Evolutionary conservation across 148 eudicot species (phyloP).

Genomic region (Camellia sinensis): DNA sequence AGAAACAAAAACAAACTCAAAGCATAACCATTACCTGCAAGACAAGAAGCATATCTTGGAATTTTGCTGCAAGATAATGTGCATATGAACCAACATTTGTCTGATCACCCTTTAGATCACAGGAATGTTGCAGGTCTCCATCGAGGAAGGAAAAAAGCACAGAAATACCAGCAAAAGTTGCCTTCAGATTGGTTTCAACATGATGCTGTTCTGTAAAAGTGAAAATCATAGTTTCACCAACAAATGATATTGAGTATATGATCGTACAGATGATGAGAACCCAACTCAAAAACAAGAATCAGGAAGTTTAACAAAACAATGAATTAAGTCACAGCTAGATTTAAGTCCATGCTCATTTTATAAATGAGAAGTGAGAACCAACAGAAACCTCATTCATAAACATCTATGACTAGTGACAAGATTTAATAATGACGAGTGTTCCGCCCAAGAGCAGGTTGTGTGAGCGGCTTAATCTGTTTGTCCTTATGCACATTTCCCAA

Average conservation of each 20-base stretch:
- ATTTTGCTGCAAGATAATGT: constrained; percentile 54
- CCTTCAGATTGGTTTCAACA: constrained; percentile 77
- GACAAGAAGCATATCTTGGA: constrained; percentile 40
- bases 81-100: constrained; percentile 30
- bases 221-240: constrained; percentile 11
- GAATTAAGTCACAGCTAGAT: neutral
- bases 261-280: neutral
- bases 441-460: neutral
- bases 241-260: constrained; percentile 6
- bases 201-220: constrained; percentile 73
- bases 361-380: neutral
- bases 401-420: neutral
- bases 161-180: constrained; percentile 56
- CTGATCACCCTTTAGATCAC: constrained; percentile 25
- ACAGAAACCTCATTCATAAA: neutral
- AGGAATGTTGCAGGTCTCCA: constrained; percentile 41
- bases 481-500: neutral
- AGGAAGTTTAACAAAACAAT: neutral
- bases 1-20: neutral
- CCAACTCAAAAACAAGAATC: neutral
- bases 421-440: neutral
- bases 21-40: constrained; percentile 59
- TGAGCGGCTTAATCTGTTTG: neutral
- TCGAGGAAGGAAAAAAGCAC: constrained; percentile 59
- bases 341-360: neutral